Base-by-base conservation (phyloP, 192 early-diverging fungal species). In the Martensiomyces pterosporus region DNA sequence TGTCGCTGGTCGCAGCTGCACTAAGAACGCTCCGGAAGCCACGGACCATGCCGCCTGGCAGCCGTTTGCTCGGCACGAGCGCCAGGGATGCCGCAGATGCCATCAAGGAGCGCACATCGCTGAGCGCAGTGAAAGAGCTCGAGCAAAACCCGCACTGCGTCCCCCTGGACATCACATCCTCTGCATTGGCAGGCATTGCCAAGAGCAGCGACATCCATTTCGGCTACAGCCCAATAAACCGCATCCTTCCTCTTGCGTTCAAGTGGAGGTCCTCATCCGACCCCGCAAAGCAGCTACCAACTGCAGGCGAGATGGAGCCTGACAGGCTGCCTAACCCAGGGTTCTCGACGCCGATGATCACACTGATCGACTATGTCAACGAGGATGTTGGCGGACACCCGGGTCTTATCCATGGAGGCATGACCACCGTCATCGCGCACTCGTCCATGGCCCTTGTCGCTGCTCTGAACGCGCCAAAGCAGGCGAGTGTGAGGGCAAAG, bases 391-490 rank as follows among this genome's bases (percentile, higher is more conserved):
- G 32, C 19, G 68, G 68, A 10, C 68, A 72, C 33, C 61, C 57
- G 19, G 57, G 68, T 3, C 21, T 72, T 22, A 64, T 72, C 3
- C 68, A 72, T 22, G 68, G 68, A 37, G 68, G 68, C 6, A 64
- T 72, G 68, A 72, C 68, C 9, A 44, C 68, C 7, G 33, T 49
- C 8, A 60, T 72, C 29, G 68, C 61, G 12, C 50, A 64, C 41
- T 60, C 68, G 16, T 44, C 49, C 7, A 51, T 57, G 61, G 50
- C 52, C 5, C 45, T 72, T 26, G 52, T 49, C 6, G 68, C 61
- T 16, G 68, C 57, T 17, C 42, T 60, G 36, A 72, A 72, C 36
- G 43, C 49, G 2, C 48, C 55, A 22, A 7, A 9, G 3, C 21
- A 35, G 53, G 45, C 49, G 15, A 32, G 21, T 9, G 37, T 72